A percentile compares a stretch with the other conserved stretches of the same genome.
phyloP scores from a whole-genome alignment of 768 basidiomycete genomes.

The Leccinum obscurum region DNA sequence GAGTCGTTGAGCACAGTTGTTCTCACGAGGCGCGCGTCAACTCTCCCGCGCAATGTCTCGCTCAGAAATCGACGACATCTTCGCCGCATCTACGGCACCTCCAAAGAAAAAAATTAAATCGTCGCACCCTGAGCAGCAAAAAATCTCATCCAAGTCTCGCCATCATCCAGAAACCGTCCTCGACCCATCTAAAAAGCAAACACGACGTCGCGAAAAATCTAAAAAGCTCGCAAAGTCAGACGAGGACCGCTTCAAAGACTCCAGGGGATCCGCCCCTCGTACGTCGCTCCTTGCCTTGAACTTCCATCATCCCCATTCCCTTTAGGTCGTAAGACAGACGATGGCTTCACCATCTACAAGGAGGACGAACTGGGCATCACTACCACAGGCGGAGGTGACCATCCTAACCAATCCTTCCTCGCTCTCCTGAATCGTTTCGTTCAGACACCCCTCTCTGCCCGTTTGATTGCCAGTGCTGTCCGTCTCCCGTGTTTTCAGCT shows the following conservation, averaged over 20 bases:
- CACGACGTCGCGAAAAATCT: constrained; percentile 27
- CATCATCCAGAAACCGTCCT: constrained; percentile 56
- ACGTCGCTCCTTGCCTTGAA: constrained; percentile 31
- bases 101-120: constrained; percentile 44
- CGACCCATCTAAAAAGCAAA: constrained; percentile 54
- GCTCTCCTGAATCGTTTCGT: constrained; percentile 23
- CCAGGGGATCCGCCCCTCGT: constrained; percentile 73
- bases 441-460: constrained; percentile 83
- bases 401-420: constrained; percentile 2
- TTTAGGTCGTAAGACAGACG: constrained; percentile 73
- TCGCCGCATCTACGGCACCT: constrained; percentile 48
- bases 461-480: constrained; percentile 89
- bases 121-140: constrained; percentile 1
- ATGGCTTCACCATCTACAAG: constrained; percentile 78
- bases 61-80: constrained; percentile 88
- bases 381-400: constrained; percentile 70
- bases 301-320: constrained; percentile 14
- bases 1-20: constrained; percentile 13
- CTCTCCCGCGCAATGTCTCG: constrained; percentile 39
- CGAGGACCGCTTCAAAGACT: constrained; percentile 65
- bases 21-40: constrained; percentile 13
- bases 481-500: constrained; percentile 31
- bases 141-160: constrained; percentile 1
- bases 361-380: constrained; percentile 79
- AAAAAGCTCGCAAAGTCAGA: constrained; percentile 30